These are phyloP conservation scores for Cladosporium oxysporum DNA, from an alignment of 2,329 filamentous ascomycete genomes.

Conservation along the genomic window DNA sequence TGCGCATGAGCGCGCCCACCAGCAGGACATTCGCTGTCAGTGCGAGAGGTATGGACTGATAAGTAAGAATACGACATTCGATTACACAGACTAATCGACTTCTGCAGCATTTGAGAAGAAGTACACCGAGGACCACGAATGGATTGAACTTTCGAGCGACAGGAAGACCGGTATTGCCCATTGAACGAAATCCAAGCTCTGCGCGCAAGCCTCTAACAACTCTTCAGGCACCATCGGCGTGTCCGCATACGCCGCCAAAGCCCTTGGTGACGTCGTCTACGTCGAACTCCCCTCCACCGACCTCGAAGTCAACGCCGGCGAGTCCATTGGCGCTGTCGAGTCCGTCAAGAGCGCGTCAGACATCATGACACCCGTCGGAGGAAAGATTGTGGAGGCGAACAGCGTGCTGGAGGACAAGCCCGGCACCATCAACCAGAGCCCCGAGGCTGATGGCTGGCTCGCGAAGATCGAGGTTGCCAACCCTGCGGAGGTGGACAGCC, in stretches of 20 bases:
- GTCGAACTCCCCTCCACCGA: conserved; percentile 83
- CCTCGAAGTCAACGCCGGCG: conserved; percentile 70
- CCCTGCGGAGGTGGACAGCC: conserved; percentile 66
- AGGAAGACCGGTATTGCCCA: conserved; percentile 69
- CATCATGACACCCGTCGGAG: conserved; percentile 84
- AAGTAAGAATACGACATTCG: neutral
- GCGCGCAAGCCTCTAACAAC: conserved; percentile 18
- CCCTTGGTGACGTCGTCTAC: conserved; percentile 94
- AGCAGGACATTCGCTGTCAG: conserved; percentile 35
- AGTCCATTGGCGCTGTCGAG: conserved; percentile 91
- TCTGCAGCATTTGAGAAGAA: conserved; percentile 67
- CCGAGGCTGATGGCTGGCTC: conserved; percentile 92
- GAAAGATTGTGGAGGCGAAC: conserved; percentile 77
- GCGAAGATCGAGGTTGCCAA: conserved; percentile 80
- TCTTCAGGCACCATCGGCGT: conserved; percentile 71
- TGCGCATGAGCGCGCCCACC: conserved; percentile 19
- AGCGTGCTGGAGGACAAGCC: conserved; percentile 78
- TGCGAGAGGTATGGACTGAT: conserved; percentile 29
- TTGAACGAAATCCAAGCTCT: conserved; percentile 12
- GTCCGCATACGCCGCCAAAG: conserved; percentile 85
- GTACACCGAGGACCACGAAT: conserved; percentile 98
- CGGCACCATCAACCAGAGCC: conserved; percentile 81
- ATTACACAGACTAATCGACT: neutral
- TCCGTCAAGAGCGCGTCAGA: conserved; percentile 98
- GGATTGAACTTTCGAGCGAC: conserved; percentile 85